phyloP scores from a whole-genome alignment of 2,329 filamentous ascomycete species.

The Zymoseptoria brevis region DNA sequence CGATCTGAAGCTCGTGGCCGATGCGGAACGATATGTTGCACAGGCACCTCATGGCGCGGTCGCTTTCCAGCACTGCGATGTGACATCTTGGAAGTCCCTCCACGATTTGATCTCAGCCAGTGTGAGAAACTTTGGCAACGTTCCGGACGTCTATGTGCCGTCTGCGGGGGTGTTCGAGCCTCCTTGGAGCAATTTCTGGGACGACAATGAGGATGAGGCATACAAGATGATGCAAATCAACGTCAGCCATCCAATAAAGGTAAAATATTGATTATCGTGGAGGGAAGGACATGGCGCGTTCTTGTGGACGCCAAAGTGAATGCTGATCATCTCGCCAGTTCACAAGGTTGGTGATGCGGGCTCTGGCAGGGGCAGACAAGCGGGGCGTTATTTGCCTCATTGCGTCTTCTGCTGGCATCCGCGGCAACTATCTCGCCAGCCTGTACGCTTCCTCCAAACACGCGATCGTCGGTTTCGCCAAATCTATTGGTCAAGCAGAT shows the following conservation, averaged over 20 bases:
- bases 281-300: not conserved
- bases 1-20: constrained; percentile 15
- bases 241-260: constrained; percentile 15
- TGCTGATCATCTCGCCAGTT: not conserved
- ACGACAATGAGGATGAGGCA: constrained; percentile 11
- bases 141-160: constrained; percentile 17
- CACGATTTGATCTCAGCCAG: constrained; percentile 14
- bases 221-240: constrained; percentile 19
- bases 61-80: constrained; percentile 15
- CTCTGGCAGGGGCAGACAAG: constrained; percentile 17
- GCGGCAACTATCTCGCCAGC: constrained; percentile 15
- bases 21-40: constrained; percentile 11
- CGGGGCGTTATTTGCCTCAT: constrained; percentile 15
- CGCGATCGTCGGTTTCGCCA: constrained; percentile 37
- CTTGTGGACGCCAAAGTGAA: not conserved
- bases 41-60: constrained; percentile 1
- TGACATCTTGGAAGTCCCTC: constrained; percentile 15
- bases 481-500: constrained; percentile 38
- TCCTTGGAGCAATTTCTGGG: constrained; percentile 14
- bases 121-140: constrained; percentile 13
- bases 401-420: constrained; percentile 11
- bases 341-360: constrained; percentile 15
- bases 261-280: not conserved
- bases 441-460: constrained; percentile 34
- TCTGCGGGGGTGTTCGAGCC: constrained; percentile 13